Conservation (phyloP, 208 protist genomes). For the Leishmania lainsoni region DNA sequence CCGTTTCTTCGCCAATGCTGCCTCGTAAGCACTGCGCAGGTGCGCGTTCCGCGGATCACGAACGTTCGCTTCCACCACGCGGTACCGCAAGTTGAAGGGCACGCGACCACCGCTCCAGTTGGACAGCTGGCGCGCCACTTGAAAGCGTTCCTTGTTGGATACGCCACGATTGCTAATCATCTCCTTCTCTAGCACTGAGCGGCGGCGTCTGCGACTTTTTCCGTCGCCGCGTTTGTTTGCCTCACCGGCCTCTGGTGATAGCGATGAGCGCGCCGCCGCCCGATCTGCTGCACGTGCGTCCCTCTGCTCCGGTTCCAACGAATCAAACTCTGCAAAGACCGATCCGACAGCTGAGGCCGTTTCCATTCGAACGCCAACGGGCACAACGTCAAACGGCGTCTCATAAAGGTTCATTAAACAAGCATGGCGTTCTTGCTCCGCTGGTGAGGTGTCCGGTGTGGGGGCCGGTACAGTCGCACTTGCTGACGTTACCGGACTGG, state of each 20-base stretch:
- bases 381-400: constrained; percentile 67
- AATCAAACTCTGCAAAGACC: constrained; percentile 81
- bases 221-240: not conserved
- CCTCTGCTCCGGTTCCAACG: constrained; percentile 50
- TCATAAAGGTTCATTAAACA: constrained; percentile 76
- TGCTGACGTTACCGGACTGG: not conserved
- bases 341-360: constrained; percentile 54
- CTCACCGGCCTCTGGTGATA: constrained; percentile 7
- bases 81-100: constrained; percentile 88
- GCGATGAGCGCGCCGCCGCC: constrained; percentile 23
- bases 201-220: constrained; percentile 31
- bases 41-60: constrained; percentile 61
- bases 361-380: constrained; percentile 65
- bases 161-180: constrained; percentile 58
- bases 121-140: constrained; percentile 63
- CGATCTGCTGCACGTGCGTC: constrained; percentile 16
- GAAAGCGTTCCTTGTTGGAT: constrained; percentile 66
- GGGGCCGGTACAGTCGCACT: not conserved
- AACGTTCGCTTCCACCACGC: constrained; percentile 83
- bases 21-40: constrained; percentile 53
- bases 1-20: constrained; percentile 60
- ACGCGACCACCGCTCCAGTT: constrained; percentile 76
- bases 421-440: constrained; percentile 14
- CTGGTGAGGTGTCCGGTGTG: not conserved
- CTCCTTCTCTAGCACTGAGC: constrained; percentile 56